Conservation (phyloP, 2,329 filamentous ascomycete genomes). For the Ophiosphaerella herpotricha region DNA sequence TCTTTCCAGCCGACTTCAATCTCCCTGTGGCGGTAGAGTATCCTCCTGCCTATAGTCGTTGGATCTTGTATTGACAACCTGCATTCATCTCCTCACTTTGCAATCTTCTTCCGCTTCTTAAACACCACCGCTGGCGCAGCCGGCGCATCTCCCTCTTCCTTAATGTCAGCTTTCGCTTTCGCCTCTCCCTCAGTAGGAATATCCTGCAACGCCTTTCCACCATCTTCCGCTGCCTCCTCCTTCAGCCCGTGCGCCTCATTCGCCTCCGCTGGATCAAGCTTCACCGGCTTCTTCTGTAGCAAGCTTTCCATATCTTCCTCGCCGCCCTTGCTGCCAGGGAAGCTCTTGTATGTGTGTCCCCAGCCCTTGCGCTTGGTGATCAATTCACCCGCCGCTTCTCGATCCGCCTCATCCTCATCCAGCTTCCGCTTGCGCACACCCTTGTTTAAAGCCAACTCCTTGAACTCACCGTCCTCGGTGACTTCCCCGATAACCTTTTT, state of each 20-base stretch:
- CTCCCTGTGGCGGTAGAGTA: too few relatives aligned
- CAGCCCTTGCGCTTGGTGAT: conserved; percentile 48
- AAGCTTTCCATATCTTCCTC: conserved; percentile 72
- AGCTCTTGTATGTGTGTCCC: conserved; percentile 53
- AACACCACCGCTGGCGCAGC: conserved; percentile 64
- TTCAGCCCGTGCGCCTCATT: conserved; percentile 50
- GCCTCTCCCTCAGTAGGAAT: conserved; percentile 37
- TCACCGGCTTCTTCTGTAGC: conserved; percentile 40
- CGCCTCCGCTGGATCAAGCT: conserved; percentile 26
- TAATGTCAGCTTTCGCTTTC: conserved; percentile 19
- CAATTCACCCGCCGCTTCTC: conserved; percentile 60
- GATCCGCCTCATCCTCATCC: conserved; percentile 65
- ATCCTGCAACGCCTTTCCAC: conserved; percentile 21
- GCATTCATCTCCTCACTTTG: conserved; percentile 42
- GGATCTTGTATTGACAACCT: too few relatives aligned
- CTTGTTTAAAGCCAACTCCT: conserved; percentile 50
- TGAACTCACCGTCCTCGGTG: conserved; percentile 53
- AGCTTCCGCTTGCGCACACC: conserved; percentile 67
- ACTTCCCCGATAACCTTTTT: conserved; percentile 51
- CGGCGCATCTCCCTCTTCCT: conserved; percentile 27
- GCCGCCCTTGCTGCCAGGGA: conserved; percentile 49
- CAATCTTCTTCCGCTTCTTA: conserved; percentile 79
- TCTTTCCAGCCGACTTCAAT: too few relatives aligned
- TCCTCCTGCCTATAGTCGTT: too few relatives aligned
- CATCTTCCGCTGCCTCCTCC: conserved; percentile 20